Conservation (phyloP, 345 rosid species). For the Litchi chinensis region DNA sequence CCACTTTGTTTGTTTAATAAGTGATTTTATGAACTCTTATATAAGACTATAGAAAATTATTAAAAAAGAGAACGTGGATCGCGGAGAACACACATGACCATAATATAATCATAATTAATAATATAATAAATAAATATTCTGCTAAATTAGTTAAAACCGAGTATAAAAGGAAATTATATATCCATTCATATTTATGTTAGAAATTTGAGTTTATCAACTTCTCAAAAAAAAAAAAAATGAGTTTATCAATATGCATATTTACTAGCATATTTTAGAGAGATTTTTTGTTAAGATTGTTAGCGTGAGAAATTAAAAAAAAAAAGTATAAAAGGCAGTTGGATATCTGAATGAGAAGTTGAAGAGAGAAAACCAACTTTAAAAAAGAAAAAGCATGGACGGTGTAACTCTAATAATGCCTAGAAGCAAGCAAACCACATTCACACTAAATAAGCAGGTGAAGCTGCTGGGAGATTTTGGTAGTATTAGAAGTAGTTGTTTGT, state of each 20-base stretch:
- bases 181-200: too few relatives aligned
- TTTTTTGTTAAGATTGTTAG: too few relatives aligned
- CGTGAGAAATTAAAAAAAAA: background rate
- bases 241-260: too few relatives aligned
- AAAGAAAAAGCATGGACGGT: background rate
- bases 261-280: too few relatives aligned
- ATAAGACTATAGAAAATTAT: too few relatives aligned
- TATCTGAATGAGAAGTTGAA: background rate
- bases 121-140: too few relatives aligned
- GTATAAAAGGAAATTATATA: too few relatives aligned
- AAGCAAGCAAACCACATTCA: background rate
- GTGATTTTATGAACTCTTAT: background rate
- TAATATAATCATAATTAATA: too few relatives aligned
- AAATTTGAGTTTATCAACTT: too few relatives aligned
- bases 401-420: slow-evolving; percentile 14
- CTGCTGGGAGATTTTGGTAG: background rate
- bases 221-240: too few relatives aligned
- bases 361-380: background rate
- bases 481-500: background rate
- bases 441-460: background rate
- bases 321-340: background rate
- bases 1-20: background rate
- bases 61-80: too few relatives aligned
- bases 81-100: too few relatives aligned
- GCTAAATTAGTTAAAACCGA: background rate